phyloP scores from a whole-genome alignment of 164 flowering plant genomes.

The Litsea cubeba region DNA sequence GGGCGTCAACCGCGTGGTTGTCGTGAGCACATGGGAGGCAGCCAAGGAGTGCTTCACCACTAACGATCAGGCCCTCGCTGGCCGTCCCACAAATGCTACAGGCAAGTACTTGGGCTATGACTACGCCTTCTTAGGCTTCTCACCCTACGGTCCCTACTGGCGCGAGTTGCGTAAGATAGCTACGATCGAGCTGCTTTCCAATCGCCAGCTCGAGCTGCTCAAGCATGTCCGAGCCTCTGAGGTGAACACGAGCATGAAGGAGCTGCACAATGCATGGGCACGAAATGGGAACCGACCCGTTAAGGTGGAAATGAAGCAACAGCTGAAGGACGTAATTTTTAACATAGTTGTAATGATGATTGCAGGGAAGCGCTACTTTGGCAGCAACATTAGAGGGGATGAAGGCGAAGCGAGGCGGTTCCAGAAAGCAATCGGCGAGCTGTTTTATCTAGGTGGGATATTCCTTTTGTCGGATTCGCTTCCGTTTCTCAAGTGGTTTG shows the following conservation, averaged over 20 bases:
- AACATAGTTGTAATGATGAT: constrained; percentile 15
- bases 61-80: constrained; percentile 12
- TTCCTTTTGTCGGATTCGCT: constrained; percentile 20
- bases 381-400: background rate
- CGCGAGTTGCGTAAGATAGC: constrained; percentile 22
- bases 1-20: constrained; percentile 13
- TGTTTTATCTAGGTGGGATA: constrained; percentile 8
- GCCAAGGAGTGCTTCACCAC: constrained; percentile 25
- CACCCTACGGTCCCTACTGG: constrained; percentile 22
- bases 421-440: constrained; percentile 2
- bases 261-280: constrained; percentile 7
- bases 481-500: constrained; percentile 20
- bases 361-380: constrained; percentile 19
- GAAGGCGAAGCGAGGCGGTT: background rate
- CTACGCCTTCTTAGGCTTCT: constrained; percentile 10
- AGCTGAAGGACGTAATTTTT: constrained; percentile 15
- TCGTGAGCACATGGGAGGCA: constrained; percentile 15
- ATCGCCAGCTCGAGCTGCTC: constrained; percentile 4
- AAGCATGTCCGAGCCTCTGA: constrained; percentile 5
- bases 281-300: background rate
- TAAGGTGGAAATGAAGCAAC: constrained; percentile 16
- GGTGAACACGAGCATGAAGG: constrained; percentile 9
- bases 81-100: constrained; percentile 5
- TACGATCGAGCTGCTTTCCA: constrained; percentile 20
- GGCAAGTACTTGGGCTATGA: constrained; percentile 11